Percentiles rank a stretch among this genome's conserved stretches.
Evolutionary conservation across 306 rosid genomes (phyloP).

Genomic region (Lathyrus aphaca): DNA sequence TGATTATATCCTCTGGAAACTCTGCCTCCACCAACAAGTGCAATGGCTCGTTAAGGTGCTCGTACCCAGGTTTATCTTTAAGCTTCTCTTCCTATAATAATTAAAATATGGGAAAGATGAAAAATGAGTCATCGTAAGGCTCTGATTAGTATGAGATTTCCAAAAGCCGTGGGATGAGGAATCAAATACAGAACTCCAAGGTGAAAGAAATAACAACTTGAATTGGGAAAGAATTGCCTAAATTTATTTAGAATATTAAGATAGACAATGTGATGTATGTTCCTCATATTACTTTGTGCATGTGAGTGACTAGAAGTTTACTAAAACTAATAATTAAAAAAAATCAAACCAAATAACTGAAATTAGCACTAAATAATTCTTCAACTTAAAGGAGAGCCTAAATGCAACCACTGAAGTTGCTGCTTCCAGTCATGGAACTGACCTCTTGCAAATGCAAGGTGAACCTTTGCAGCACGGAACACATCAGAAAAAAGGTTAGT

Average conservation of each 20-base stretch:
- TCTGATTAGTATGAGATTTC: slow-evolving; percentile 5
- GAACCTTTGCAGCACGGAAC: too few species aligned
- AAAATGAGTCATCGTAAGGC: neutral
- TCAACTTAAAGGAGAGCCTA: neutral
- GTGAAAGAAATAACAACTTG: slow-evolving; percentile 16
- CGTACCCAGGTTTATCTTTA: slow-evolving; percentile 83
- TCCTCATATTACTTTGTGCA: neutral
- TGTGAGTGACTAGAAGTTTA: neutral
- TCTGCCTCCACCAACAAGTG: slow-evolving; percentile 93
- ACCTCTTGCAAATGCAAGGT: slow-evolving; percentile 15
- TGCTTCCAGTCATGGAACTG: neutral
- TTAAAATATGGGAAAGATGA: slow-evolving; percentile 12
- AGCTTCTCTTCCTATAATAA: slow-evolving; percentile 78
- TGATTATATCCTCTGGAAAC: slow-evolving; percentile 79
- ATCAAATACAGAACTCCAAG: slow-evolving; percentile 25
- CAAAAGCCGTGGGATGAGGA: neutral
- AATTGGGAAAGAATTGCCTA: neutral
- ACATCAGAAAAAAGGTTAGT: too few species aligned
- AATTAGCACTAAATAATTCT: slow-evolving; percentile 23
- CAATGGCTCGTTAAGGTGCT: slow-evolving; percentile 88
- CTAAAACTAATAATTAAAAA: neutral
- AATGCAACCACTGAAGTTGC: neutral
- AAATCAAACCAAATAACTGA: neutral
- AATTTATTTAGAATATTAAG: neutral
- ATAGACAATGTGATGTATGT: neutral